Base-by-base conservation (phyloP, 2,329 filamentous ascomycete species). In the Zasmidium cellare region DNA sequence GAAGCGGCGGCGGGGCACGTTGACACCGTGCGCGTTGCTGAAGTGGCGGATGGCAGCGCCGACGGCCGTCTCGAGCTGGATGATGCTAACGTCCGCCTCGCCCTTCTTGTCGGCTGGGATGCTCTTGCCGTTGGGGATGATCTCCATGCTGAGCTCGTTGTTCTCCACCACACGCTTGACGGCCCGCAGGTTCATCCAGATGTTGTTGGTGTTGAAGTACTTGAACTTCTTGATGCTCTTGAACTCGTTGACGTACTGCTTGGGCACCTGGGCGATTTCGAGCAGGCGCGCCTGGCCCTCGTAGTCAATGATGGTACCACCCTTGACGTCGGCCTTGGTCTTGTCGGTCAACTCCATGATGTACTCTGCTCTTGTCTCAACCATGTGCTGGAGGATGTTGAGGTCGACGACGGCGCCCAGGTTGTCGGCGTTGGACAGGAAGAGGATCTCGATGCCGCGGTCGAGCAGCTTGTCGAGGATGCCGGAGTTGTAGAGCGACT, bases 141-240 rank as follows among this genome's bases (percentile, higher is more conserved):
- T 99, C 82, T 99, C 94, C 90, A 99, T 96, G 80, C 92, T 90
- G 55, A 99, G 88, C 83, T 97, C 93, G 76, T 96, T 91, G 78
- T 96, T 92, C 86, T 97, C 94, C 7, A 99, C 94, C 55, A 99
- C 92, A 61, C 94, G 92, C 89, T 97, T 97, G 80, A 99, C 90
- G 68, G 94, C 94, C 75, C 91, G 88, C 71, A 97, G 85, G 82
- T 96, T 96, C 84, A 99, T 90, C 94, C 94, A 99, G 80, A 99
- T 97, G 86, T 99, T 99, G 90, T 99, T 99, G 79, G 94, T 99
- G 87, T 99, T 99, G 89, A 99, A 99, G 87, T 99, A 99, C 86
- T 96, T 97, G 89, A 99, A 99, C 86, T 99, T 99, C 89, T 99
- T 99, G 85, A 99, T 99, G 50, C 92, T 97, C 88, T 99, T 99